Conservation (phyloP, 2,329 filamentous ascomycete species). For the Pseudonectria buxi region DNA sequence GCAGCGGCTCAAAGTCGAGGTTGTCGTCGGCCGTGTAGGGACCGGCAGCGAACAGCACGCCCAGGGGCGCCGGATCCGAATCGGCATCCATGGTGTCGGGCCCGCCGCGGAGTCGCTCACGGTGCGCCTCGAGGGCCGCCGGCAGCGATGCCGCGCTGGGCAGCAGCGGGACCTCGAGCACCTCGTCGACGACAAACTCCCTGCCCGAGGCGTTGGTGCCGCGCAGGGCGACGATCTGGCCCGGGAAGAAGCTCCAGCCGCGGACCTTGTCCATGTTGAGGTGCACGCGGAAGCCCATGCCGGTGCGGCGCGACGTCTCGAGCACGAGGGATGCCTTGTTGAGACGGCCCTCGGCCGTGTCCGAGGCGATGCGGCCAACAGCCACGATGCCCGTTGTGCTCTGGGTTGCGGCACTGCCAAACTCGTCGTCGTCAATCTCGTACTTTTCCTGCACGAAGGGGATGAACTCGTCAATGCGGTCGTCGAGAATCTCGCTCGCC, state of each 20-base stretch:
- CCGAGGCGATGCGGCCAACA: conserved; percentile 85
- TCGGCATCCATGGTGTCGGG: conserved; percentile 55
- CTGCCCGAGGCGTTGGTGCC: conserved; percentile 83
- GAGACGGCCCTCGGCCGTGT: conserved; percentile 77
- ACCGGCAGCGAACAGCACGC: conserved; percentile 70
- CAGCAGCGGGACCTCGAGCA: conserved; percentile 68
- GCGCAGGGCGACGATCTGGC: conserved; percentile 81
- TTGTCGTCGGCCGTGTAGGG: conserved; percentile 92
- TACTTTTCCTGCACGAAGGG: conserved; percentile 67
- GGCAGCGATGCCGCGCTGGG: conserved; percentile 66
- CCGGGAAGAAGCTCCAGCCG: conserved; percentile 81
- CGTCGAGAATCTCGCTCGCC: conserved; percentile 86
- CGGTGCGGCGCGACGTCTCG: conserved; percentile 78
- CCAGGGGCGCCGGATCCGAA: conserved; percentile 56
- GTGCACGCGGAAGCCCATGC: conserved; percentile 74
- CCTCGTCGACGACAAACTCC: conserved; percentile 72
- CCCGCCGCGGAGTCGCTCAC: conserved; percentile 60
- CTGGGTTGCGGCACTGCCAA: conserved; percentile 81
- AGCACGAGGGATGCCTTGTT: conserved; percentile 81
- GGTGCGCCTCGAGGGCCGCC: conserved; percentile 58
- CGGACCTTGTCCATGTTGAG: conserved; percentile 65
- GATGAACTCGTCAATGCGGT: conserved; percentile 86
- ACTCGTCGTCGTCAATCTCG: conserved; percentile 67
- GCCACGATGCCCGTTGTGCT: conserved; percentile 82
- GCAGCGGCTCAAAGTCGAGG: conserved; percentile 80